phyloP scores from a whole-genome alignment of 805 yeast genomes.

The Yamadazyma sp. region DNA sequence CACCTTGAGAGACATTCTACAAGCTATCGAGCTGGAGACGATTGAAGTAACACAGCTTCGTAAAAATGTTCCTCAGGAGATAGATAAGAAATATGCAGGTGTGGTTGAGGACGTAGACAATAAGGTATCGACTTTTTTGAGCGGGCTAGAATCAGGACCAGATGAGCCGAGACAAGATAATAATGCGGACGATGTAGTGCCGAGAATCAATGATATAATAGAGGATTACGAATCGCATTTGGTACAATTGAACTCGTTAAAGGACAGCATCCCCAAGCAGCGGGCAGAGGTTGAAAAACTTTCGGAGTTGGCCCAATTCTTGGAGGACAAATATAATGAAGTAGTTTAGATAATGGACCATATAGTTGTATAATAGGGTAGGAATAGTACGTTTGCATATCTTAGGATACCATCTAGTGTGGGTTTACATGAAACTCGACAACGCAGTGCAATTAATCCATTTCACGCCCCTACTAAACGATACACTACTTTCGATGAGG shows the following conservation, averaged over 20 bases:
- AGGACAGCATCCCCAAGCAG: constrained; percentile 35
- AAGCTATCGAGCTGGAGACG: constrained; percentile 62
- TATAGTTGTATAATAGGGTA: constrained; percentile 1
- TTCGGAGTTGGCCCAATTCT: constrained; percentile 28
- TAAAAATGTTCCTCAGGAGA: constrained; percentile 47
- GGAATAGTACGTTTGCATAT: no score
- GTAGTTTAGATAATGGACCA: background rate
- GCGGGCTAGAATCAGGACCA: constrained; percentile 18
- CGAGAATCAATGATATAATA: constrained; percentile 19
- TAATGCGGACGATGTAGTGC: constrained; percentile 11
- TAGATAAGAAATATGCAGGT: constrained; percentile 37
- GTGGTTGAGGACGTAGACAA: constrained; percentile 31
- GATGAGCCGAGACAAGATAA: constrained; percentile 12
- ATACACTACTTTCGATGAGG: constrained; percentile 3
- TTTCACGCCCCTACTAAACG: no score
- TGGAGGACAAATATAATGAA: constrained; percentile 22
- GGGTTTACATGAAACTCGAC: no score
- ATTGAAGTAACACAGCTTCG: constrained; percentile 56
- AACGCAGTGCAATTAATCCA: no score
- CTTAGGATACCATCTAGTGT: no score
- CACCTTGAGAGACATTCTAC: constrained; percentile 53
- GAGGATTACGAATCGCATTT: constrained; percentile 30
- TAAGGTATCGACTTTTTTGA: constrained; percentile 27
- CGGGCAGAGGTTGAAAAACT: constrained; percentile 35
- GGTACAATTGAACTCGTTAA: constrained; percentile 31